These are phyloP conservation scores for Rubia balearica DNA, from an alignment of 305 asterid species.

Conservation along the genomic window DNA sequence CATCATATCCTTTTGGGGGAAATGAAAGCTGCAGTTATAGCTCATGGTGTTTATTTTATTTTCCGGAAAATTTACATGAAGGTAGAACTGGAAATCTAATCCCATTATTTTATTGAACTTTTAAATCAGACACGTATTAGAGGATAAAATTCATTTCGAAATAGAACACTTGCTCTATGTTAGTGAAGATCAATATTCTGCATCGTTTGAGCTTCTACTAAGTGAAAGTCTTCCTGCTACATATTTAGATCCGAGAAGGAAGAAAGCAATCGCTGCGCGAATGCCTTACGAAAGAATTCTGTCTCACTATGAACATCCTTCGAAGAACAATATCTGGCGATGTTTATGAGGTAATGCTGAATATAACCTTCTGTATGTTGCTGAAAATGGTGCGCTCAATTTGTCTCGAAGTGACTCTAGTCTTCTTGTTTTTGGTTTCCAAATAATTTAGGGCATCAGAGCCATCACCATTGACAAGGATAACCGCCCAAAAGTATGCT, in stretches of 20 bases:
- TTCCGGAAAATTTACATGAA: too few species aligned
- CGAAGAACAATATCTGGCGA: conserved; percentile 53
- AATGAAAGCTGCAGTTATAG: too few species aligned
- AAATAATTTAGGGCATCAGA: conserved; percentile 59
- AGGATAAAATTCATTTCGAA: too few species aligned
- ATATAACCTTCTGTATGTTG: not conserved
- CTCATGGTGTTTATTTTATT: too few species aligned
- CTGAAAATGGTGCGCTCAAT: not conserved
- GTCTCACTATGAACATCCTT: conserved; percentile 23
- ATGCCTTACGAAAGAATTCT: too few species aligned
- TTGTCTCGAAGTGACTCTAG: not conserved
- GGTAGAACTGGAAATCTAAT: too few species aligned
- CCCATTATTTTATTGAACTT: too few species aligned
- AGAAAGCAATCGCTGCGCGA: too few species aligned
- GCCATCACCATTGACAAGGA: conserved; percentile 81
- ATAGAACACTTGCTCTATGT: not conserved
- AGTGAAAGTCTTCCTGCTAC: conserved; percentile 3
- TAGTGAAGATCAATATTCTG: not conserved
- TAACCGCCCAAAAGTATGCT: conserved; percentile 61
- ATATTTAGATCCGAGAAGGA: conserved; percentile 12
- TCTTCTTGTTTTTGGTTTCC: not conserved
- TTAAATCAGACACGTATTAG: too few species aligned
- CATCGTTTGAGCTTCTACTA: not conserved
- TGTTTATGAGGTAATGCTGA: conserved; percentile 52
- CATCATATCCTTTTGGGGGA: too few species aligned